Conservation (phyloP, 2,329 filamentous ascomycete species). For the Colletotrichum neosansevieriae region DNA sequence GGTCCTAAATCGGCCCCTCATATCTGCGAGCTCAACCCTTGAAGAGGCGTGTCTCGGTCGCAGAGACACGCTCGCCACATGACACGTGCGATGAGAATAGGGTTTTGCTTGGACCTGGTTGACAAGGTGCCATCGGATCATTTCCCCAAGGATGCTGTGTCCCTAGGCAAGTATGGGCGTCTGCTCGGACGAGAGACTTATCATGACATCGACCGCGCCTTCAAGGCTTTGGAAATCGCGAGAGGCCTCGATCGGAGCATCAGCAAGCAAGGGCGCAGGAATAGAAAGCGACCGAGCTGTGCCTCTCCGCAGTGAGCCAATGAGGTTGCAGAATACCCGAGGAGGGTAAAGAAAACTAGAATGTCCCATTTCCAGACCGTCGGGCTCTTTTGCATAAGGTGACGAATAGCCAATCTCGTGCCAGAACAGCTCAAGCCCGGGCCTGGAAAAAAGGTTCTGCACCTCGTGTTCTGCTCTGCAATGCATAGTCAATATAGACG, state of each 20-base stretch:
- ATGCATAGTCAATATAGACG: conserved; percentile 48
- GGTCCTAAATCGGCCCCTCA: conserved; percentile 12
- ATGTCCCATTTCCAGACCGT: conserved; percentile 18
- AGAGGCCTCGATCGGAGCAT: not conserved
- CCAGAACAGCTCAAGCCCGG: conserved; percentile 4
- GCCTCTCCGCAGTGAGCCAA: conserved; percentile 30
- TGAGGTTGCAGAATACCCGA: conserved; percentile 35
- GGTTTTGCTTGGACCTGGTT: conserved; percentile 29
- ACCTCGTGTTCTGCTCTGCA: conserved; percentile 47
- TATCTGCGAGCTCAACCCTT: conserved; percentile 8
- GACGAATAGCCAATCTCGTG: conserved; percentile 9
- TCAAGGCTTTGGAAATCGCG: not conserved
- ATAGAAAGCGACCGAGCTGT: conserved; percentile 28
- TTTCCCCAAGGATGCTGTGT: conserved; percentile 29
- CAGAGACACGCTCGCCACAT: conserved; percentile 33
- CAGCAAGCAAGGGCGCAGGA: conserved; percentile 26
- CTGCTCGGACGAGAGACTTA: conserved; percentile 6
- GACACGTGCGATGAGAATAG: conserved; percentile 36
- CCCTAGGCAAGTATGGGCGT: not conserved
- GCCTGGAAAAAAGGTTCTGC: conserved; percentile 21
- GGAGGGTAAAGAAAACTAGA: conserved; percentile 21
- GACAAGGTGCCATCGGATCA: conserved; percentile 30
- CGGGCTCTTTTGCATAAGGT: conserved; percentile 11
- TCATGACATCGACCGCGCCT: conserved; percentile 5
- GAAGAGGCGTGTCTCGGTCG: conserved; percentile 34